Conservation (phyloP, 352 stramenopile species). For the Salisapilia sapeloensis region DNA sequence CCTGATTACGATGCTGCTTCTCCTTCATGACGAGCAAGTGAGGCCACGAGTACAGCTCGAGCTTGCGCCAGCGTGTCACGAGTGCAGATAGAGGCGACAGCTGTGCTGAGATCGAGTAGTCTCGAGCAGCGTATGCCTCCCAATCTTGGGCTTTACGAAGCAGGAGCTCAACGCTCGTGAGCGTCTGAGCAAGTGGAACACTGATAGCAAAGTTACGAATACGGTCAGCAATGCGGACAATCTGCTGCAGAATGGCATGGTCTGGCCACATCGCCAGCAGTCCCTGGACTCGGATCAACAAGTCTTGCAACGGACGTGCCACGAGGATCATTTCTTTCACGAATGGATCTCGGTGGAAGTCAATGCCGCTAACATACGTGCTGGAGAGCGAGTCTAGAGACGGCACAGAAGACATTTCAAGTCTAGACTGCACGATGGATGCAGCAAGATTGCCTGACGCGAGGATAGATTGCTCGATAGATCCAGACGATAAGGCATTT, state of each 20-base stretch:
- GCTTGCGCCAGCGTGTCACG: constrained; percentile 94
- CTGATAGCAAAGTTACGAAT: constrained; percentile 81
- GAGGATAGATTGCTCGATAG: constrained; percentile 28
- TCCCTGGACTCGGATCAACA: constrained; percentile 82
- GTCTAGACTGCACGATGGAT: constrained; percentile 47
- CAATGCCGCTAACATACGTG: constrained; percentile 64
- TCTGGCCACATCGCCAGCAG: constrained; percentile 92
- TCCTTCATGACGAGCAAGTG: constrained; percentile 86
- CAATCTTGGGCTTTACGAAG: constrained; percentile 96
- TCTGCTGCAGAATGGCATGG: constrained; percentile 92
- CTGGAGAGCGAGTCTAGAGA: constrained; percentile 37
- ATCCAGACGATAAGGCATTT: constrained; percentile 23
- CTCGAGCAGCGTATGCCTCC: constrained; percentile 90
- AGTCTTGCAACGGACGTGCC: constrained; percentile 65
- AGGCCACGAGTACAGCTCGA: constrained; percentile 97
- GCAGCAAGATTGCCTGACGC: constrained; percentile 39
- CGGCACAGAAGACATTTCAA: constrained; percentile 29
- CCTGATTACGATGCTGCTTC: constrained; percentile 44
- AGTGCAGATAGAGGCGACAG: constrained; percentile 85
- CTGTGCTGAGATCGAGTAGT: constrained; percentile 85
- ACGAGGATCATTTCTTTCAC: constrained; percentile 85
- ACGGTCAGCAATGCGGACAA: constrained; percentile 82
- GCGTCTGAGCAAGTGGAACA: constrained; percentile 76
- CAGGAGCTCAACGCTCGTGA: constrained; percentile 92
- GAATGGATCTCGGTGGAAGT: constrained; percentile 92